Conservation (phyloP, 2,329 filamentous ascomycete species). For the Ophiostoma sp. region DNA sequence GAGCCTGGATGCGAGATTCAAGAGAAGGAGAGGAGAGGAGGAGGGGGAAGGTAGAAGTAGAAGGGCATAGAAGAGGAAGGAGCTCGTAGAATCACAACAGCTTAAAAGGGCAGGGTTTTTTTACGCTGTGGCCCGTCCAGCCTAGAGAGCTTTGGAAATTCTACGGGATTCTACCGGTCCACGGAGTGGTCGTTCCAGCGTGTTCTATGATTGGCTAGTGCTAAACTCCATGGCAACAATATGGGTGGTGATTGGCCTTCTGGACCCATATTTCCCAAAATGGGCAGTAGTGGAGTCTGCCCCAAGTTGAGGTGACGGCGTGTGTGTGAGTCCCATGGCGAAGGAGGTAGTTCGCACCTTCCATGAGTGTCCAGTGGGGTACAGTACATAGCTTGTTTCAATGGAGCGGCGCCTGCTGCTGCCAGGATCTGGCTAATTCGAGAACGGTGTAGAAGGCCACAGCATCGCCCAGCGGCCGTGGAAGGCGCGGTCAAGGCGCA, state of each 20-base stretch:
- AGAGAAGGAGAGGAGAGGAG: slow-evolving; percentile 11
- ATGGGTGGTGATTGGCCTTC: neutral
- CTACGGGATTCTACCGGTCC: slow-evolving; percentile 35
- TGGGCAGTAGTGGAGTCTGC: slow-evolving; percentile 2
- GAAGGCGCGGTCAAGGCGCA: neutral
- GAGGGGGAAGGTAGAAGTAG: slow-evolving; percentile 9
- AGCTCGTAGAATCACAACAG: slow-evolving; percentile 28
- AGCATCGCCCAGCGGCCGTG: slow-evolving; percentile 3
- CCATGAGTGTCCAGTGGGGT: slow-evolving; percentile 15
- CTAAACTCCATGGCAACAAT: neutral
- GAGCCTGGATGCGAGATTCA: slow-evolving; percentile 16
- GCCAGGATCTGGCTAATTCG: neutral
- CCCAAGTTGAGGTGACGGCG: neutral
- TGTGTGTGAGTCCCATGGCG: neutral
- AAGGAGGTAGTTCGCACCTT: slow-evolving; percentile 9
- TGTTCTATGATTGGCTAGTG: slow-evolving; percentile 29
- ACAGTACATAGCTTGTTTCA: neutral
- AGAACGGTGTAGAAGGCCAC: neutral
- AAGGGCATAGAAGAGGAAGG: slow-evolving; percentile 24
- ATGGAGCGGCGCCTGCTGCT: neutral
- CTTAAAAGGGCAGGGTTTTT: slow-evolving; percentile 34
- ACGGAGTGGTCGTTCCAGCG: slow-evolving; percentile 26
- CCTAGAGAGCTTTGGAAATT: slow-evolving; percentile 33
- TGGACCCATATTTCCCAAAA: neutral
- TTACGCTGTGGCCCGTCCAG: slow-evolving; percentile 23